A percentile compares a stretch with the other conserved stretches of the same genome.
phyloP scores from a whole-genome alignment of 441 rosid species.

The Adansonia madagascariensis region DNA sequence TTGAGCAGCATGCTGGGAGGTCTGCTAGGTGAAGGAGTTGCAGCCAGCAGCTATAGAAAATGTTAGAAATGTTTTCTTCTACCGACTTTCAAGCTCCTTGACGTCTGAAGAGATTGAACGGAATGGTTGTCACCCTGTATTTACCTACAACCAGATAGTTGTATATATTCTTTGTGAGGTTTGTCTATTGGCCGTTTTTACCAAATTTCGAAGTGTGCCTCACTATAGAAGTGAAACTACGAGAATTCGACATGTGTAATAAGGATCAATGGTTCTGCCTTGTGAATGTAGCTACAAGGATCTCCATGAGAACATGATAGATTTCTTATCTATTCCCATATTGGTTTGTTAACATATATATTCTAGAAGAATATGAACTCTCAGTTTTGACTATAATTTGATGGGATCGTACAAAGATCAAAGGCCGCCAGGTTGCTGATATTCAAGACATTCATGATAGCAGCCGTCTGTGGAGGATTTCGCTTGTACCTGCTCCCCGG shows the following conservation, averaged over 20 bases:
- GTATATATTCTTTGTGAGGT: slow-evolving; percentile 15
- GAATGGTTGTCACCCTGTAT: not conserved
- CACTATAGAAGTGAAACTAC: not conserved
- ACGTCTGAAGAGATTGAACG: not conserved
- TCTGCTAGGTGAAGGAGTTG: not conserved
- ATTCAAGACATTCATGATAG: not conserved
- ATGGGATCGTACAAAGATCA: slow-evolving; percentile 20
- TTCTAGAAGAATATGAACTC: not conserved
- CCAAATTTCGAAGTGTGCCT: not conserved
- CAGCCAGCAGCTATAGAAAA: slow-evolving; percentile 4
- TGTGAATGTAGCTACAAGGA: slow-evolving; percentile 18
- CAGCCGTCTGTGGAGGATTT: not conserved
- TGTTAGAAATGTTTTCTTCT: slow-evolving; percentile 5
- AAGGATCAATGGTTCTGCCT: slow-evolving; percentile 1
- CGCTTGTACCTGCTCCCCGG: not conserved
- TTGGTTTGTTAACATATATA: not conserved
- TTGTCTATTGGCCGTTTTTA: not conserved
- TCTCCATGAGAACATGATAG: slow-evolving; percentile 11
- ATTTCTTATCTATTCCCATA: slow-evolving; percentile 11
- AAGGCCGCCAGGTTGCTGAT: slow-evolving; percentile 1
- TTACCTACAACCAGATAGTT: slow-evolving; percentile 19
- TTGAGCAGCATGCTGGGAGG: slow-evolving; percentile 22
- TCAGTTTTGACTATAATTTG: not conserved
- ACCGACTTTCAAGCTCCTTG: not conserved
- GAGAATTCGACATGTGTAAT: slow-evolving; percentile 50